phyloP scores from a whole-genome alignment of 345 rosid species.

The Populus simonii region DNA sequence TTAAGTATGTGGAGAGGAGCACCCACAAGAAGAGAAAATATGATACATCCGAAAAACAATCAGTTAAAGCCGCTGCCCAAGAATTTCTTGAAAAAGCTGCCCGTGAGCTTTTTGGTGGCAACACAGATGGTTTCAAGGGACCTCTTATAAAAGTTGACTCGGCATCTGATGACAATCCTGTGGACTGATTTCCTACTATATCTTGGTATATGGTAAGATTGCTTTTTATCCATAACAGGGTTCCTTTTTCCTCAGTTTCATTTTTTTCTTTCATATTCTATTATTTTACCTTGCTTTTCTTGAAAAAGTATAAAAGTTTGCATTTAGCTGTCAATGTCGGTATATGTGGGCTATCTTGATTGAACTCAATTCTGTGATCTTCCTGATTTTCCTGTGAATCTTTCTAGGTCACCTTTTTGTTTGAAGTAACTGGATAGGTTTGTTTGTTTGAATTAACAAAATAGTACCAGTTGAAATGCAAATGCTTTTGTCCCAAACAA shows the following conservation, averaged over 20 bases:
- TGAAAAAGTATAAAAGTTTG: not conserved
- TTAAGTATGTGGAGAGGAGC: slow-evolving; percentile 39
- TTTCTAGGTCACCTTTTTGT: not conserved
- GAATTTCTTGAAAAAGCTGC: slow-evolving; percentile 93
- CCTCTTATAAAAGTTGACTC: slow-evolving; percentile 46
- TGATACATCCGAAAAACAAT: slow-evolving; percentile 50
- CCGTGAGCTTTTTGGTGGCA: slow-evolving; percentile 64
- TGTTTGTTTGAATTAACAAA: not conserved
- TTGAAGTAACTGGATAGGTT: not conserved
- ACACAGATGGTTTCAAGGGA: slow-evolving; percentile 57
- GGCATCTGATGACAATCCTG: slow-evolving; percentile 29
- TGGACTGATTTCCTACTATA: slow-evolving; percentile 12
- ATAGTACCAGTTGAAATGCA: not conserved
- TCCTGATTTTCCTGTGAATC: not conserved
- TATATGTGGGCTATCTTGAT: not conserved
- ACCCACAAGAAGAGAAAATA: slow-evolving; percentile 73
- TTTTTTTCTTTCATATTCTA: not conserved
- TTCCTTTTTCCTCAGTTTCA: not conserved
- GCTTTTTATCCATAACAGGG: not conserved
- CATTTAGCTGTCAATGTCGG: not conserved
- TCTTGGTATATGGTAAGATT: not conserved
- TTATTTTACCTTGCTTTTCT: not conserved
- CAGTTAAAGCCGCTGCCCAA: slow-evolving; percentile 71
- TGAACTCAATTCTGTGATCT: not conserved
- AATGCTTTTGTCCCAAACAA: not conserved